Percentiles rank a stretch among this genome's conserved stretches.
Evolutionary conservation across 108 stramenopile genomes (phyloP).

Genomic region (Aurantiochytrium sp.): DNA sequence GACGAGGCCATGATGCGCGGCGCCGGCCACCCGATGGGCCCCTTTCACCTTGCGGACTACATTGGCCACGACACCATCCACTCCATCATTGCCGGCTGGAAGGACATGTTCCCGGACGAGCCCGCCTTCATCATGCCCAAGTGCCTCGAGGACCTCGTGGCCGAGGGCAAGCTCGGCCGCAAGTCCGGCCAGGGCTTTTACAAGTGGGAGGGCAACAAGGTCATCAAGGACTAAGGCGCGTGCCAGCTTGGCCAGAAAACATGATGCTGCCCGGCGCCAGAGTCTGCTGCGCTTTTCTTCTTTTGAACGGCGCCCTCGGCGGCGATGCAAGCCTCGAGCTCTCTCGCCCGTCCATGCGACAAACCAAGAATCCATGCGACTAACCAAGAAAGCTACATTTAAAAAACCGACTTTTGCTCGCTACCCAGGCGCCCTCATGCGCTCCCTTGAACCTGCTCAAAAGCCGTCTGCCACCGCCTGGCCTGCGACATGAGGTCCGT

Average conservation of each 20-base stretch:
- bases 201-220: conserved; percentile 40
- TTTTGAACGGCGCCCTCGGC: too few relatives aligned
- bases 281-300: too few relatives aligned
- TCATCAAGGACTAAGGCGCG: background rate
- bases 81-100: conserved; percentile 61
- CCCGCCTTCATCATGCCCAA: conserved; percentile 82
- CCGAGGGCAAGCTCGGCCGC: conserved; percentile 80
- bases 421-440: too few relatives aligned
- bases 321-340: too few relatives aligned
- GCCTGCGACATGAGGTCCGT: conserved; percentile 28
- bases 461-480: background rate
- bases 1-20: conserved; percentile 94
- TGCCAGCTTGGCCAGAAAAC: too few relatives aligned
- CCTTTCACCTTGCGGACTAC: conserved; percentile 83
- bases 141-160: conserved; percentile 74
- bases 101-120: conserved; percentile 68
- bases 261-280: too few relatives aligned
- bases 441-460: background rate
- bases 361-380: too few relatives aligned
- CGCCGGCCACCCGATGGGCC: conserved; percentile 97
- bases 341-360: too few relatives aligned
- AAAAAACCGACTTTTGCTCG: too few relatives aligned
- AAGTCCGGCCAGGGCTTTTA: conserved; percentile 85
- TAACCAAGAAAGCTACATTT: too few relatives aligned
- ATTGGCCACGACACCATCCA: conserved; percentile 88